Percentiles rank a stretch among this genome's conserved stretches.
Evolutionary conservation across 768 basidiomycete genomes (phyloP).

Genomic region (Mycena latifolia): DNA sequence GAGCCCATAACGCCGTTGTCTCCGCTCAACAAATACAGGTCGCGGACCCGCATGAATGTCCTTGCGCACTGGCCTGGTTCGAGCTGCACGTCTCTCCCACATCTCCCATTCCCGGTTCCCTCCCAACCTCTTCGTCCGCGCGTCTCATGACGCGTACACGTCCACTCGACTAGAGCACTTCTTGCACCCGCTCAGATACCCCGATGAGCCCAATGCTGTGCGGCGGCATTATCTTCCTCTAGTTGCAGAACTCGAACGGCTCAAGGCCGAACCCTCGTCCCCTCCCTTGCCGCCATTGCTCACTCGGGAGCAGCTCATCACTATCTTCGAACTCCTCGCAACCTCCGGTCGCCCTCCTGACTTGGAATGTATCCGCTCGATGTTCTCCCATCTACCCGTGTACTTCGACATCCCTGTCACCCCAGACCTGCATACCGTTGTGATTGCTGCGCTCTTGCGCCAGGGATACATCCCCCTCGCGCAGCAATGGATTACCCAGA

Average conservation of each 20-base stretch:
- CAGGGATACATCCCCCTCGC: constrained; percentile 58
- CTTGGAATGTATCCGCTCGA: constrained; percentile 63
- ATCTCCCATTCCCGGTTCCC: constrained; percentile 6
- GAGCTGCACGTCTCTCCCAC: constrained; percentile 44
- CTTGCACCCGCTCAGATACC: constrained; percentile 38
- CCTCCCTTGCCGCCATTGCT: constrained; percentile 43
- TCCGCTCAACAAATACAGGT: constrained; percentile 1
- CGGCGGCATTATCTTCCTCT: constrained; percentile 53
- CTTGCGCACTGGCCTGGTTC: constrained; percentile 58
- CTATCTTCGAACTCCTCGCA: constrained; percentile 60
- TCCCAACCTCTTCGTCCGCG: constrained; percentile 34
- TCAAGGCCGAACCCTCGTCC: constrained; percentile 39
- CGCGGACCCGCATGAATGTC: constrained; percentile 70
- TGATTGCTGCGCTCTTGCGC: constrained; percentile 62
- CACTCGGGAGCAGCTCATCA: constrained; percentile 48
- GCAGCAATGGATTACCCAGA: constrained; percentile 64
- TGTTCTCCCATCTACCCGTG: constrained; percentile 62
- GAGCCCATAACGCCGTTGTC: too few relatives aligned
- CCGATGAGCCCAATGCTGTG: constrained; percentile 45
- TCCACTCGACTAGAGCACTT: constrained; percentile 31
- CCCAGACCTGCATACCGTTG: constrained; percentile 59
- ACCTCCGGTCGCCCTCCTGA: constrained; percentile 66
- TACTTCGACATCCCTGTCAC: constrained; percentile 61
- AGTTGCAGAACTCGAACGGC: constrained; percentile 40
- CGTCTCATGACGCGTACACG: constrained; percentile 37